Evolutionary conservation across 75 land plant genomes (phyloP).

Genomic region (Pseudotsuga menziesii): DNA sequence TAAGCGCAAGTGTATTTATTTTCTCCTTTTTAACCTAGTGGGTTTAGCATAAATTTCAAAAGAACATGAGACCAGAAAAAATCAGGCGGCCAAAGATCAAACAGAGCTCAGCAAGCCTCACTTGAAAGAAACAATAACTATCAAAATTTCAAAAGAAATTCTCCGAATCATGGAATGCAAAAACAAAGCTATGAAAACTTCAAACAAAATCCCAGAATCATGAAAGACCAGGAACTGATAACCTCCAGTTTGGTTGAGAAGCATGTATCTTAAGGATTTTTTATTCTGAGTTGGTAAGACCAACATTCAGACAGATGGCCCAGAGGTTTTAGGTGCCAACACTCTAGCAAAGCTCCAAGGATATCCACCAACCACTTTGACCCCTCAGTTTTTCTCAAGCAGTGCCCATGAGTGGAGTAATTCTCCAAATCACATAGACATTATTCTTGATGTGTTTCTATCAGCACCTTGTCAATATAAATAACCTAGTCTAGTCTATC

Average conservation of each 20-base stretch:
- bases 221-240: background rate
- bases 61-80: background rate
- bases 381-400: background rate
- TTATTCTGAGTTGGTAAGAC: background rate
- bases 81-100: background rate
- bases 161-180: background rate
- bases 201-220: background rate
- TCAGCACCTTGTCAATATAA: background rate
- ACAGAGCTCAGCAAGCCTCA: background rate
- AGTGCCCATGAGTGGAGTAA: background rate
- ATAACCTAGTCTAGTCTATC: background rate
- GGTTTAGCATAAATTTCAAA: background rate
- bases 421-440: background rate
- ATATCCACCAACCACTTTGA: background rate
- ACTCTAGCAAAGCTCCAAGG: background rate
- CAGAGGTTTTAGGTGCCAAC: background rate
- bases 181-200: background rate
- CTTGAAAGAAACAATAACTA: background rate
- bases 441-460: background rate
- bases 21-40: background rate
- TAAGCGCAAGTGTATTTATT: background rate
- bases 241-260: background rate
- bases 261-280: background rate
- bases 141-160: background rate
- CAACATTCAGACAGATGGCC: background rate